Base-by-base conservation (phyloP, 1,139 yeast genomes). In the Blastobotrys illinoisensis region DNA sequence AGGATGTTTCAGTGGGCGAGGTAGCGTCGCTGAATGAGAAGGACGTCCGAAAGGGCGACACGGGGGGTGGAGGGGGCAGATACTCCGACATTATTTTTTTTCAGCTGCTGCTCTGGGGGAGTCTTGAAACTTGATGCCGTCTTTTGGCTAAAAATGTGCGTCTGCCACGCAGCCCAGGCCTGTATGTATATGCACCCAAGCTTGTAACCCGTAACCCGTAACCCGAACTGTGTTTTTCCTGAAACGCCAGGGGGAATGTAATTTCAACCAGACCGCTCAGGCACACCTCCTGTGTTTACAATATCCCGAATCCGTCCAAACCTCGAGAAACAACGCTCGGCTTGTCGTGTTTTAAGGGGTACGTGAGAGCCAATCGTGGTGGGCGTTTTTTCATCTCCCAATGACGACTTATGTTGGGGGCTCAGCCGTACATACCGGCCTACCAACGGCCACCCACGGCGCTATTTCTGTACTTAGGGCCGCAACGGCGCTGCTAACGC, bases 1-100 rank as follows among this genome's bases (percentile, higher is more conserved):
- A 45, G 16, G 55, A 44, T 9, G 50, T 53, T 48, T 26, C 43
- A 21, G 46, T 48, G 21, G 55, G 48, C 19, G 45, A 24, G 24
- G 50, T 49, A n/a, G 51, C 52, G 51, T 49, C 48, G 48, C 56
- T 56, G 43, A 63, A 57, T n/a, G 61, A 62, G 54, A 64, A 64
- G 40, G 66, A 61, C 44, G 66, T 62, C 21, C 62, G 55, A 40
- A 64, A 58, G 16, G 67, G 67, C 26, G 67, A 64, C 18, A 64
- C 54, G 9, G 65, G 66, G 46, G 64, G 65, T 14, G 67, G 67
- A 44, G 67, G 64, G 20, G 67, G 67, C 46, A 64, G 54, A 50
- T 62, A 64, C 47, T 61, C 65, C 18, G 63, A 62, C 66, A 63
- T 63, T 16, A 13, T 44, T 20, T 44, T 20, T 44, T 44, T 44